Base-by-base conservation (phyloP, 2,329 filamentous ascomycete species). In the Leptosphaerulina australis region DNA sequence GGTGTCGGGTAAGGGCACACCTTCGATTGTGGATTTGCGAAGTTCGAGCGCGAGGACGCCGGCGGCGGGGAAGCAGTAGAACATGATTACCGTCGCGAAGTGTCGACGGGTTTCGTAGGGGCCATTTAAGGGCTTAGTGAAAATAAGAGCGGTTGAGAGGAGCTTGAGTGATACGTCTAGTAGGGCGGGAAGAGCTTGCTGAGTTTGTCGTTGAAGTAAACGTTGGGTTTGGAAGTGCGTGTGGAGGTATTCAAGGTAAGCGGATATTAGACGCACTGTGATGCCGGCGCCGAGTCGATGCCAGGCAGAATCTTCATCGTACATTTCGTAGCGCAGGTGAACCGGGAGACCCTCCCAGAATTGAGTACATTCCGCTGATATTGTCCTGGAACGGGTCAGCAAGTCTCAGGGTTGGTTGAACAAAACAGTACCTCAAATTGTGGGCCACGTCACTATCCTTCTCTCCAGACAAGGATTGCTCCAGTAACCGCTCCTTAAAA, bases 171-270 rank as follows among this genome's bases (percentile, higher is more conserved):
- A 69, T 7, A 71, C 59, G 15, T 69, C 63, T 20, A 72, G 57
- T 6, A 72, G 47, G 5, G 56, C 64, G 0, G 68, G 67, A 7
- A 70, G 58, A 2, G 68, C 67, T 31, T 59, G 58, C 47, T 69
- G 65, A 9, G 62, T 67, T 40, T 68, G 64, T 21, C 66, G 64
- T 21, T 69, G 66, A 11, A 71, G 56, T 4, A 72, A 59, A 2
- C 69, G 55, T 39, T 71, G 69, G 5, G 67, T 67, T 24, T 67
- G 65, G 44, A 71, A 71, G 28, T 69, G 66, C 21, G 61, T 62
- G 28, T 72, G 64, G 2, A 71, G 53, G 44, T 67, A 67, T 28
- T 72, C 69, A 28, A 72, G 62, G 31, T 72, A 72, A n/a, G 56
- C 51, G 5, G 60, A 53, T 10, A 71, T 60, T 40, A 72, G 59